Evolutionary conservation across 2,329 filamentous ascomycete genomes (phyloP), one percentile per base, ranked within the genome.

Genomic region (Exophiala spinifera): DNA sequence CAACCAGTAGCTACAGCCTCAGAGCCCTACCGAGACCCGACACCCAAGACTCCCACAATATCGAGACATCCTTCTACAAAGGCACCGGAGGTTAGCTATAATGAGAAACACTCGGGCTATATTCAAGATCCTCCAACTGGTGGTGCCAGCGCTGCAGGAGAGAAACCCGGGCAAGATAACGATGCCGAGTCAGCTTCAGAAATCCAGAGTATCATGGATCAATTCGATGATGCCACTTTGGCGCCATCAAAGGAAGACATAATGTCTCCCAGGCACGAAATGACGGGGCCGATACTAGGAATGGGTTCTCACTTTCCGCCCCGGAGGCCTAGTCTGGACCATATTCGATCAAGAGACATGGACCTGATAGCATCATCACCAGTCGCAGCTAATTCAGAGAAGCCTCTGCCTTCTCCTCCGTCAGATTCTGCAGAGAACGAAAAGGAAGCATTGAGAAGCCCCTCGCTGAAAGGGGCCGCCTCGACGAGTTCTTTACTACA

Each of bases 121-220:
- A 34, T 39, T 21, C 49, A 48, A 42, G 79, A 82, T 62, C 74
- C 73, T 4, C 45, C 43, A 43, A 78, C 82, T 63, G 74, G 74
- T 25, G 79, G 72, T 5, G 79, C 81, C 59, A 83, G 86, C 48
- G 82, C 84, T 47, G 17, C 51, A 10, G 14, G 52, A 37, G 48
- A 36, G 15, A 55, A 49, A 33, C 13, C 40, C 11, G 81, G 77
- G 62, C 73, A 72, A 55, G 79, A 78, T 50, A 62, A 42, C 21
- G 66, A 76, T 33, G 81, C 82, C 47, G 84, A 83, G 48, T 89
- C 88, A 1, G 83, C 84, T 55, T 86, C 87, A 4, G 94, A 99
- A 74, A 96, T 99, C 56, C 89, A 96, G 72, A 95, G 82, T 68
- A 97, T 99, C 69, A 97, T 99, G 89, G 89, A 90, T 59, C 94